Evolutionary conservation across 1,139 yeast genomes (phyloP), one percentile per base, ranked within the genome.

Genomic region (Hanseniaspora gamundiae): DNA sequence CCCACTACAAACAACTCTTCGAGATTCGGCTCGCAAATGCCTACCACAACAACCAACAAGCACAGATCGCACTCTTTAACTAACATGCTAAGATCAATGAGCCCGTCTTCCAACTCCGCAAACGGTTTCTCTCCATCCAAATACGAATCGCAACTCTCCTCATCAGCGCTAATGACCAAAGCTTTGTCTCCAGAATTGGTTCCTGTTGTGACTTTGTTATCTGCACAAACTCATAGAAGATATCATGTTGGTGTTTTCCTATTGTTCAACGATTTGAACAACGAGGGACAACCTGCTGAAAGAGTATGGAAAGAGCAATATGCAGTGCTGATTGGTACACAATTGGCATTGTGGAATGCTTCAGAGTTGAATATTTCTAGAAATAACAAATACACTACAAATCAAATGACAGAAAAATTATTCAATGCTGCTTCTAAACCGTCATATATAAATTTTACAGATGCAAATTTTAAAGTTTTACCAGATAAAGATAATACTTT

Each of bases 311-410:
- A 73, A 48, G 96, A 91, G 61, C 95, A 87, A 16, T 91, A 83
- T 61, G 97, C 95, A 40, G 86, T 85, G 24, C 68, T 91, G 40
- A 77, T 86, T 8, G 98, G 98, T 14, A 84, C 87, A 48, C 95
- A 87, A 55, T 67, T 91, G 48, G 94, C 96, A 1, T 76, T 85
- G 51, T 88, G 96, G 96, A 88, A 86, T 61, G 94, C 95, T 1
- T 80, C 79, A 38, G 74, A 74, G 49, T 67, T 87, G 49, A 83
- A 84, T 26, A 71, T 69, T 46, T 42, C 47, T 17, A 73, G 68
- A 55, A 33, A 42, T 9, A 35, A 35, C n/a, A 42, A 27, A 29
- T 41, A 41, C 20, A 44, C 42, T 1, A 42, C 35, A 9, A 75
- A 42, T 13, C 41, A 38, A 26, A 16, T 44, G 19, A 76, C 70